Evolutionary conservation across 805 yeast species (phyloP).

Genomic region (Zygoascus tannicola): DNA sequence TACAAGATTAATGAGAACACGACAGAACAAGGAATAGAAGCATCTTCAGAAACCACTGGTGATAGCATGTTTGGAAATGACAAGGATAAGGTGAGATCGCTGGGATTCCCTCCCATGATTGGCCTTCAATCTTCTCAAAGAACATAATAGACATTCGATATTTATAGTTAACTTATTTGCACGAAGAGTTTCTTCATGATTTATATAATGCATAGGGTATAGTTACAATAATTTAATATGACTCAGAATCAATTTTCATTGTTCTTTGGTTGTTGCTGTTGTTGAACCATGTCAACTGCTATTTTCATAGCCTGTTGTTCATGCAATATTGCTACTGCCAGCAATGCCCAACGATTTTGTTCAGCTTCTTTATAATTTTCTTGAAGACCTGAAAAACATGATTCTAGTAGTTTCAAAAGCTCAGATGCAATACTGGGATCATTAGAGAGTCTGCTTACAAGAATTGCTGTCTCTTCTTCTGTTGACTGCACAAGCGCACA

Average conservation of each 20-base stretch:
- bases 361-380: slow-evolving; percentile 13
- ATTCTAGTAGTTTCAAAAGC: slow-evolving; percentile 13
- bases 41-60: slow-evolving; percentile 1
- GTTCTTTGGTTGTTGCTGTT: too few species aligned
- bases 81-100: slow-evolving; percentile 17
- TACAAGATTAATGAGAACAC: slow-evolving; percentile 2
- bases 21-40: slow-evolving; percentile 1
- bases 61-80: slow-evolving; percentile 2
- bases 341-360: slow-evolving; percentile 19
- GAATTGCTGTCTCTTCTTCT: slow-evolving; percentile 14
- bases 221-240: not conserved
- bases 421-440: slow-evolving; percentile 10
- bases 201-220: not conserved
- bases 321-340: slow-evolving; percentile 25
- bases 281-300: slow-evolving; percentile 18
- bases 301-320: slow-evolving; percentile 21
- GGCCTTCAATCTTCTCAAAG: not conserved
- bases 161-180: not conserved
- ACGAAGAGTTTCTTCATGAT: not conserved
- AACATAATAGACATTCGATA: not conserved
- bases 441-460: slow-evolving; percentile 6
- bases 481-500: slow-evolving; percentile 11
- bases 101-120: slow-evolving; percentile 24
- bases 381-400: slow-evolving; percentile 10
- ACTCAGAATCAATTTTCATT: too few species aligned